Percentiles rank a stretch among this genome's conserved stretches.
Conservation (phyloP, 73 alveolate species). For the Diophrys appendiculata region DNA sequence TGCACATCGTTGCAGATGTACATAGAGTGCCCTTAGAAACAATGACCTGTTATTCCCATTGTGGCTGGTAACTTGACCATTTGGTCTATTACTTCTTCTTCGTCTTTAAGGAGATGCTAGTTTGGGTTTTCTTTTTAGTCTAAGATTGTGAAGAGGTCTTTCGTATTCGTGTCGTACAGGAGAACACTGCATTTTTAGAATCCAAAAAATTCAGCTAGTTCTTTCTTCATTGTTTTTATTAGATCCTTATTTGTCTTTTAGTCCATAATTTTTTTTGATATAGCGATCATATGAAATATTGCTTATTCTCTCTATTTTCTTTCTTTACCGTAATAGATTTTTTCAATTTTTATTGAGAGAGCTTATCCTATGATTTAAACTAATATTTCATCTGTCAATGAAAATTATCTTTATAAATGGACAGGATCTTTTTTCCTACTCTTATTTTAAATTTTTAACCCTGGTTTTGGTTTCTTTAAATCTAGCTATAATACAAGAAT, state of each 20-base stretch:
- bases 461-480: no score
- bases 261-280: neutral
- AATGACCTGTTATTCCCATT: neutral
- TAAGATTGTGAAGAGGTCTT: neutral
- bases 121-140: neutral
- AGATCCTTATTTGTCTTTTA: neutral
- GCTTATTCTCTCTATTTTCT: no score
- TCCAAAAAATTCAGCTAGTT: neutral
- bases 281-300: neutral
- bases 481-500: no score
- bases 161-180: neutral
- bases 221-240: neutral
- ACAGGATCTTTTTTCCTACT: no score
- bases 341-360: no score
- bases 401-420: no score
- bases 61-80: neutral
- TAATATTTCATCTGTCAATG: no score
- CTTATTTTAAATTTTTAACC: no score
- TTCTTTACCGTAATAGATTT: no score
- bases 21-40: neutral
- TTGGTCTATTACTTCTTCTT: neutral
- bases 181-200: neutral
- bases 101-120: no score
- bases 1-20: neutral
- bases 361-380: no score